Evolutionary conservation across 1,284 basidiomycete species (phyloP), one percentile per base, ranked within the genome.

Genomic region (Ustilago bromivora): DNA sequence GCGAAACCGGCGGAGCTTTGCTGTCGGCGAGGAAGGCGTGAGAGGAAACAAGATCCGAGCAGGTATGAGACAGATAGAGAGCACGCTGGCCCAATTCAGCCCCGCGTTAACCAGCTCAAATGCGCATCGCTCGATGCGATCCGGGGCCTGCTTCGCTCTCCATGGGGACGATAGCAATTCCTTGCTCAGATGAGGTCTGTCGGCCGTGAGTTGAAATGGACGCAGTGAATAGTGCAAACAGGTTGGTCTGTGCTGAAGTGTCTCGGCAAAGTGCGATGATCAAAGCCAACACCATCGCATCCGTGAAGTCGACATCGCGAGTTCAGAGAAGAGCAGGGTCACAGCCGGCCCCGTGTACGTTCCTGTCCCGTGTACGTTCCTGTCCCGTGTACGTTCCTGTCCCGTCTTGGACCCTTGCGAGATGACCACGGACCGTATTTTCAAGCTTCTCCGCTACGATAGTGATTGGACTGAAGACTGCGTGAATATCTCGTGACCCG

Each of bases 61-160:
- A n/a, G 35, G 15, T 51, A 12, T 59, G 57, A 59, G 47, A 40
- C 47, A 52, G 34, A 23, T 6, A 8, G 8, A 49, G 28, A 49
- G n/a, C 7, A 41, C 13, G 40, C 40, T 41, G 47, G 13, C 13
- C n/a, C 46, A n/a, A 55, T 57, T 57, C 57, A 57, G 57, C 57
- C 57, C 57, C 2, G 57, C 43, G 19, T 2, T 8, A 8, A 19
- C 43, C n/a, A 19, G n/a, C 9, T n/a, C n/a, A 10, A 19, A 46
- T 23, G 23, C 4, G 7, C 10, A 19, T 13, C n/a, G 5, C 19
- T 46, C 43, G 43, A 46, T 19, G 43, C 43, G 19, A 19, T 3
- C 8, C 17, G 5, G n/a, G 19, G 43, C 10, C 7, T 23, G 5
- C 13, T 11, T 46, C 3, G 43, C n/a, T n/a, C 7, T 19, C 5